Percentiles rank a stretch among this genome's conserved stretches.
Conservation (phyloP, 345 rosid species). For the Carallia pectinifolia region DNA sequence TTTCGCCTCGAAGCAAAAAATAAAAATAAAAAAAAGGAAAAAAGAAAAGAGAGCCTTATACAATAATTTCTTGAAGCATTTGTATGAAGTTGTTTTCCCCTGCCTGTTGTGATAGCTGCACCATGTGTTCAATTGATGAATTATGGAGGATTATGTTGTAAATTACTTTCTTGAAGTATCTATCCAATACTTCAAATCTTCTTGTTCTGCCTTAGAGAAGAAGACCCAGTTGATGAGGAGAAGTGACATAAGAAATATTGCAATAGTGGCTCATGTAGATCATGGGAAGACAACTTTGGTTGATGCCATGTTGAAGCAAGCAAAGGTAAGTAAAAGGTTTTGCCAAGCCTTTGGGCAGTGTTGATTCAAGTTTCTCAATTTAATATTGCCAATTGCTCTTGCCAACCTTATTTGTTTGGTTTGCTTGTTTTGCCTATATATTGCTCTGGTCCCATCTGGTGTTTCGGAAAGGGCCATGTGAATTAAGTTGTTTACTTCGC, state of each 20-base stretch:
- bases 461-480: background rate
- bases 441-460: background rate
- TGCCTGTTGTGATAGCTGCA: background rate
- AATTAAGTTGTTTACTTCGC: background rate
- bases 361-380: background rate
- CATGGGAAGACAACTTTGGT: constrained; percentile 98
- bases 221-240: constrained; percentile 75
- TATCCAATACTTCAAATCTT: background rate
- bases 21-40: no score
- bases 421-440: background rate
- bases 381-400: background rate
- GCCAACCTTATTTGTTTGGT: background rate
- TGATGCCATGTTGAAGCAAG: constrained; percentile 92
- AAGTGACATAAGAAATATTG: constrained; percentile 78
- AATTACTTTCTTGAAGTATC: background rate
- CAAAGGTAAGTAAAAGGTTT: constrained; percentile 52
- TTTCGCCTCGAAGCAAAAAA: no score
- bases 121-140: background rate
- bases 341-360: background rate
- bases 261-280: constrained; percentile 96
- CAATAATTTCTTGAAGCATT: background rate
- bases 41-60: no score
- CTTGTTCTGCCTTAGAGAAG: constrained; percentile 47
- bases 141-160: background rate
- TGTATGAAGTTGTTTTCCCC: no score